Evolutionary conservation across 129 eudicot species (phyloP).

Genomic region (Lonicera japonica): DNA sequence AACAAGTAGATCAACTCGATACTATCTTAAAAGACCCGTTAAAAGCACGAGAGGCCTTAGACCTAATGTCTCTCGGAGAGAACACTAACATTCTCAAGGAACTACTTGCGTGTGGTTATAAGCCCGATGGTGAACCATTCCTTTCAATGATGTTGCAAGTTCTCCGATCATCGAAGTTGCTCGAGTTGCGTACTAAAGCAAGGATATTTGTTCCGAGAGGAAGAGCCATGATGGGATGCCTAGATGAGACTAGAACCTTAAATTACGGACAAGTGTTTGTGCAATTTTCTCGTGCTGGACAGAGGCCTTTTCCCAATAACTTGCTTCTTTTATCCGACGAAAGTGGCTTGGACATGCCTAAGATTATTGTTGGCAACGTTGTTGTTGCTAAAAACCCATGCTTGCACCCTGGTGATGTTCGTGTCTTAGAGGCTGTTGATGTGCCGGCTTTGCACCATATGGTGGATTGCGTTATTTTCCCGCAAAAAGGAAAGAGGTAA

Average conservation of each 20-base stretch:
- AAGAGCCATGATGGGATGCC: constrained; percentile 83
- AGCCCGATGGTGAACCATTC: constrained; percentile 73
- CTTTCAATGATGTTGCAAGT: constrained; percentile 86
- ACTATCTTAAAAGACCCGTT: constrained; percentile 47
- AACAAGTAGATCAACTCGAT: constrained; percentile 58
- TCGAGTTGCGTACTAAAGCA: constrained; percentile 59
- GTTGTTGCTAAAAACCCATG: constrained; percentile 89
- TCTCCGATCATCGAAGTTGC: constrained; percentile 63
- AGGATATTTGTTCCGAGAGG: constrained; percentile 59
- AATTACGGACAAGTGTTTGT: constrained; percentile 84
- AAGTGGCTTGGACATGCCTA: not conserved
- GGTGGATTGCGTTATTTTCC: constrained; percentile 86
- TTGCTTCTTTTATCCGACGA: not conserved
- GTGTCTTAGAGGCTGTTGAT: constrained; percentile 52
- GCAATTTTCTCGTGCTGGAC: constrained; percentile 48
- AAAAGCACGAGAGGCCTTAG: constrained; percentile 66
- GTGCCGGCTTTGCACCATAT: constrained; percentile 61
- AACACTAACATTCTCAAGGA: constrained; percentile 66
- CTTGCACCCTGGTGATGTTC: constrained; percentile 82
- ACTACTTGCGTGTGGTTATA: constrained; percentile 76
- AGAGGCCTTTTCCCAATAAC: constrained; percentile 29
- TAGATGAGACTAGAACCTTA: constrained; percentile 70
- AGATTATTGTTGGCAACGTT: constrained; percentile 36
- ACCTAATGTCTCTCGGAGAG: constrained; percentile 82
- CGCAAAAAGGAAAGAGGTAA: constrained; percentile 66